A percentile compares a stretch with the other conserved stretches of the same genome.
phyloP scores from a whole-genome alignment of 176 grass and related monocot species.

The Puya raimondii region DNA sequence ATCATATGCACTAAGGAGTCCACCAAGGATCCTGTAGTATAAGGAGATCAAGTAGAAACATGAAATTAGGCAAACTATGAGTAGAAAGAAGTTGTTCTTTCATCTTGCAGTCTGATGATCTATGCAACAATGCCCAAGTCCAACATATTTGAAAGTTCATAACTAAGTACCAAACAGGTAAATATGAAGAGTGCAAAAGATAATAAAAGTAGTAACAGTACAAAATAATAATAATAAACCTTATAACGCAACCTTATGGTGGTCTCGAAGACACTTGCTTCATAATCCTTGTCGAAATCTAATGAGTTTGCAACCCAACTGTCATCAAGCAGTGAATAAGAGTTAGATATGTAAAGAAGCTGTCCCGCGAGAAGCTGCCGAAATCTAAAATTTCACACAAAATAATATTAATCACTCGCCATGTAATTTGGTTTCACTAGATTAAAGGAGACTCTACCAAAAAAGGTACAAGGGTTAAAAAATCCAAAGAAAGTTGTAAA shows the following conservation, averaged over 20 bases:
- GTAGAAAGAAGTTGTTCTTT: background rate
- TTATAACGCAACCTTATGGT: slow-evolving; percentile 99
- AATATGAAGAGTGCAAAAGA: slow-evolving; percentile 8
- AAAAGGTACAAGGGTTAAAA: too few relatives aligned
- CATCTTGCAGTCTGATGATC: background rate
- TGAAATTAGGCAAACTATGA: slow-evolving; percentile 29
- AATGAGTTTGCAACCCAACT: slow-evolving; percentile 91
- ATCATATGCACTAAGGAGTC: slow-evolving; percentile 87
- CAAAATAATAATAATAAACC: slow-evolving; percentile 66
- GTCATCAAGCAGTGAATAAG: slow-evolving; percentile 28
- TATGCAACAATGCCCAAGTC: background rate
- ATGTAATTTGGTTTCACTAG: too few relatives aligned
- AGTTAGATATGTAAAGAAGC: background rate
- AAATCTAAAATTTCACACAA: too few relatives aligned
- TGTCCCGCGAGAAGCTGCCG: background rate
- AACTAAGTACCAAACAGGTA: slow-evolving; percentile 5
- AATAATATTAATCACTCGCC: too few relatives aligned
- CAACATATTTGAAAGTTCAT: slow-evolving; percentile 3
- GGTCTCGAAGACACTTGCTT: slow-evolving; percentile 97
- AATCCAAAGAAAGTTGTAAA: too few relatives aligned
- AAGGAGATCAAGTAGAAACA: slow-evolving; percentile 21
- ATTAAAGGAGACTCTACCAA: too few relatives aligned
- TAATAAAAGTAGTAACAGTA: slow-evolving; percentile 11
- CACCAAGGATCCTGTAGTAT: slow-evolving; percentile 78
- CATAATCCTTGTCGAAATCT: slow-evolving; percentile 97